A percentile compares a stretch with the other conserved stretches of the same genome.
Conservation (phyloP, 805 yeast genomes). For the Spathaspora sp. region DNA sequence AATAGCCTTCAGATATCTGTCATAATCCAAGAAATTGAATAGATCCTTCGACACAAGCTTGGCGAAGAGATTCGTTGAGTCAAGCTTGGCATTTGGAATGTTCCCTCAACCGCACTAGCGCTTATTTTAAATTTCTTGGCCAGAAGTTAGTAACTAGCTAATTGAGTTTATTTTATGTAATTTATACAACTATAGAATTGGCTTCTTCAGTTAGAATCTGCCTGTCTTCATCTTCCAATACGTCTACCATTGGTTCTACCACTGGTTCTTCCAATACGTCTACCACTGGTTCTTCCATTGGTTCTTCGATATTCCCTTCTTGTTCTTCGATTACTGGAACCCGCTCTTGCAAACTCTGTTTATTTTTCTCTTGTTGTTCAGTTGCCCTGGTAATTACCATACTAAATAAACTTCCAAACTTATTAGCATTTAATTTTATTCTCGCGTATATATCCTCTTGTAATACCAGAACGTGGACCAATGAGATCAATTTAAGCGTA, state of each 20-base stretch:
- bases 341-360: background rate
- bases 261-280: background rate
- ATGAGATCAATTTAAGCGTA: constrained; percentile 34
- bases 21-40: too few relatives aligned
- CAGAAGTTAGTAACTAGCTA: background rate
- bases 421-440: constrained; percentile 31
- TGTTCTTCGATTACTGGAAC: background rate
- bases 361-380: background rate
- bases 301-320: background rate
- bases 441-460: constrained; percentile 23
- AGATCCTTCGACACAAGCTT: too few relatives aligned
- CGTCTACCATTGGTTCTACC: background rate
- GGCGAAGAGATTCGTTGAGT: too few relatives aligned
- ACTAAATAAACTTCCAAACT: constrained; percentile 30
- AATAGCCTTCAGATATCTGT: too few relatives aligned
- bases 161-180: too few relatives aligned
- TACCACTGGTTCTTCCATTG: background rate
- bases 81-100: too few relatives aligned
- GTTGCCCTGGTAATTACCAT: constrained; percentile 15
- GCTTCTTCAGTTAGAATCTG: background rate
- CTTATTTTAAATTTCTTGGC: background rate
- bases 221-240: background rate
- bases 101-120: too few relatives aligned
- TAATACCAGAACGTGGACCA: constrained; percentile 31
- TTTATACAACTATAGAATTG: background rate